phyloP scores from a whole-genome alignment of 345 rosid species.

The Aegle marmelos region DNA sequence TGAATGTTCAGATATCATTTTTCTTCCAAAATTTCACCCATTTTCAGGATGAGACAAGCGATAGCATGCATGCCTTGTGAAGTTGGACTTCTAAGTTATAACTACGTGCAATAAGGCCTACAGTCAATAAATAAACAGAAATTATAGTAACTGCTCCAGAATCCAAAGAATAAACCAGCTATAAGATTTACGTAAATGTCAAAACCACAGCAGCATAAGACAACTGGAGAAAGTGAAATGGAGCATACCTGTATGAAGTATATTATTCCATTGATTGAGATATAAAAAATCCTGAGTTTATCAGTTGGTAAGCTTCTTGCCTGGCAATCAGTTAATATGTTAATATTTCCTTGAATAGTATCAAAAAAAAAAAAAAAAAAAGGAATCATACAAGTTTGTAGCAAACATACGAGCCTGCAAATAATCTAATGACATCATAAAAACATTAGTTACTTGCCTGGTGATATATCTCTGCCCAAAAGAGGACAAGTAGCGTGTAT shows the following conservation, averaged over 20 bases:
- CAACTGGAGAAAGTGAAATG: neutral
- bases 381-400: neutral
- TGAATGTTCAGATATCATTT: neutral
- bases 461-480: constrained; percentile 99
- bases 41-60: neutral
- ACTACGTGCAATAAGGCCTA: neutral
- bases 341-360: constrained; percentile 9
- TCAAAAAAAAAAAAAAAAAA: neutral
- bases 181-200: neutral
- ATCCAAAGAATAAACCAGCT: neutral
- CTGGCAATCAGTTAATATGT: constrained; percentile 42
- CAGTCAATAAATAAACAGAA: neutral
- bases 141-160: neutral
- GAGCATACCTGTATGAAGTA: constrained; percentile 75
- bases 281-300: constrained; percentile 66
- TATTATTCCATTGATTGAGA: constrained; percentile 54
- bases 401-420: neutral
- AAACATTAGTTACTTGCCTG: constrained; percentile 53
- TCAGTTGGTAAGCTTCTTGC: constrained; percentile 96
- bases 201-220: neutral
- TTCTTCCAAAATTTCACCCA: neutral
- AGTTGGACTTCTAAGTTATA: too few species aligned
- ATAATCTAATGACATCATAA: neutral
- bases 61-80: constrained; percentile 1
- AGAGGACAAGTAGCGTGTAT: constrained; percentile 84